Conservation (phyloP, 2,329 filamentous ascomycete species). For the Aspergillus puulaauensis region DNA sequence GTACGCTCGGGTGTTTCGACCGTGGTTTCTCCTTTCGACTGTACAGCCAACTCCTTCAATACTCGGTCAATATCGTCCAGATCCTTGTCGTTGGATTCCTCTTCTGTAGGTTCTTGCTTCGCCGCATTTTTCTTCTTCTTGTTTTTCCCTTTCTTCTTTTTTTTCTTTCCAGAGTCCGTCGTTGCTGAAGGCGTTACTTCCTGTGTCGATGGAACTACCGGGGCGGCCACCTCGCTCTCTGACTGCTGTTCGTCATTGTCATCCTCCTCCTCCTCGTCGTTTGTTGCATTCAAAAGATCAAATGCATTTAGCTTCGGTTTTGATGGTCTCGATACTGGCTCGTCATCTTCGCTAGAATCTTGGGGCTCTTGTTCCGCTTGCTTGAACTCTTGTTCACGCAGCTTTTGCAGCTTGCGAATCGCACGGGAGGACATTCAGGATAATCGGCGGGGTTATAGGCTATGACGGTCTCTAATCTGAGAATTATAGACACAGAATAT, state of each 20-base stretch:
- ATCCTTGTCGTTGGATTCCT: constrained; percentile 28
- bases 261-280: constrained; percentile 36
- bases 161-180: constrained; percentile 28
- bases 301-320: constrained; percentile 54
- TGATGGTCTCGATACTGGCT: constrained; percentile 30
- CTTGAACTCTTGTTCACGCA: constrained; percentile 58
- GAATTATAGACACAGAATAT: not conserved
- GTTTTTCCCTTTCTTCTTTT: constrained; percentile 61
- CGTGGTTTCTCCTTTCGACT: constrained; percentile 23
- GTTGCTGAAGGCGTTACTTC: constrained; percentile 20
- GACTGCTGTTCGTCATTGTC: constrained; percentile 38
- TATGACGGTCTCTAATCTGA: not conserved
- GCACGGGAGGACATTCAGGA: constrained; percentile 63
- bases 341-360: constrained; percentile 43
- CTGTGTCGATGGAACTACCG: constrained; percentile 16
- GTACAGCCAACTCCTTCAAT: constrained; percentile 58
- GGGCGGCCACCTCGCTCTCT: constrained; percentile 19
- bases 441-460: not conserved
- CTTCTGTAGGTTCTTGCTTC: constrained; percentile 29
- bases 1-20: constrained; percentile 36
- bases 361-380: constrained; percentile 40
- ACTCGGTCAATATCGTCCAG: constrained; percentile 68
- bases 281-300: constrained; percentile 51
- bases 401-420: constrained; percentile 63
- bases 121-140: constrained; percentile 58